Base-by-base conservation (phyloP, 257 asterid genomes). In the Forsythia viridissima region DNA sequence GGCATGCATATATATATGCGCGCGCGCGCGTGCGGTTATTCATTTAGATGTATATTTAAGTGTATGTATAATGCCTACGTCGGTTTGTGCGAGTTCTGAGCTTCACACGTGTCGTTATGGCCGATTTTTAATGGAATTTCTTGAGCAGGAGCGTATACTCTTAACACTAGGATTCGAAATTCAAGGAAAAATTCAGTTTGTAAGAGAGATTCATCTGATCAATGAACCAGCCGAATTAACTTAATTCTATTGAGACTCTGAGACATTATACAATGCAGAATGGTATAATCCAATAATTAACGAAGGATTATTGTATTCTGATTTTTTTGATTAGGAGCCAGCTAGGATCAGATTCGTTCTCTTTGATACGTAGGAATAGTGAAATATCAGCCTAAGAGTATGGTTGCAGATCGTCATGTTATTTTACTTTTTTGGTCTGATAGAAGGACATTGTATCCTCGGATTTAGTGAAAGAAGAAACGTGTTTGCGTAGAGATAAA, bases 101-200 rank as follows among this genome's bases (percentile, higher is more conserved):
- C 77, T 77, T 77, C 72, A 77, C 90, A 88, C 84, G 85, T 81
- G 93, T 82, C 82, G 57, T 73, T 20, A 76, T 44, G 83, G 38
- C 88, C 85, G 84, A 81, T 38, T 16, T 81, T 82, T 70, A 63
- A 73, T 18, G 83, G 43, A 38, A 68, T 74, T 73, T 41, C 70
- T 82, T 34, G 72, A 77, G 80, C 61, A 44, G 69, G 76, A 70
- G 77, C 73, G 37, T 81, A 77, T 80, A 68, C 43, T 39, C 4
- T 61, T 30, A 74, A 9, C 20, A 6, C 63, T 36, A 51, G 83
- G 81, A 84, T 78, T 78, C 86, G 80, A 57, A 55, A 66, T 77
- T 83, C 76, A 71, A 20, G 83, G 82, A 59, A 51, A 30, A 57
- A 51, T 69, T n/a, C 5, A 20, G 30, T 72, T 52, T 43, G 59